Evolutionary conservation across 345 rosid species (phyloP), one percentile per base, ranked within the genome.

Genomic region (Bruguiera parviflora): DNA sequence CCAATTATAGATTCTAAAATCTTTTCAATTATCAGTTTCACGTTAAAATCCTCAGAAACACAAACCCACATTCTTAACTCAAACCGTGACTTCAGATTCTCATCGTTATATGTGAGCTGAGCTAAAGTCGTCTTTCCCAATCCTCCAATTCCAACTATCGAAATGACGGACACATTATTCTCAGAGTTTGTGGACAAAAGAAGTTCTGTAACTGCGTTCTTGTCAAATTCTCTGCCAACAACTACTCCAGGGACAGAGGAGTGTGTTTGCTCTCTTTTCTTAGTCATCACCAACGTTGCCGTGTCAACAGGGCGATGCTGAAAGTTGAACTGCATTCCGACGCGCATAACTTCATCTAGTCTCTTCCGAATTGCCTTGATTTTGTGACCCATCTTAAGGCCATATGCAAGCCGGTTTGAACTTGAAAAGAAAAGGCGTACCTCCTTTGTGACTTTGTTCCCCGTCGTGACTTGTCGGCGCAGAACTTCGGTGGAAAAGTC

Each of bases 141-240:
- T 10, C 47, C 47, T 10, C 47, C 47, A 2, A 39, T 10, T 10
- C 47, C 47, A 39, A 39, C 4, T 9, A 39, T 39, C 4, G 47
- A 39, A 39, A 39, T 39, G 16, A 39, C 47, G 11, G 15, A 10
- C 15, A 10, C 47, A 39, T 10, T 39, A 39, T 15, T 2, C 15
- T 39, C 15, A 39, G 0, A 10, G 15, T 2, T 39, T 11, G 15
- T 2, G 2, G 47, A 39, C 16, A 39, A 11, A 39, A 39, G 47
- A 39, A 39, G 28, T 39, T 27, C 16, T 20, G 57, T 35, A 10
- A 71, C 11, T 2, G 5, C 28, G 18, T 53, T 57, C 39, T 67
- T 74, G 56, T 78, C 78, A 8, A 37, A 27, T 3, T 74, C 67
- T 51, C 82, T 78, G 31, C 75, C 75, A 6, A 74, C 46, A 2